Percentiles rank a stretch among this genome's conserved stretches.
phyloP scores from a whole-genome alignment of 192 early-diverging fungal genomes.

The Linnemannia elongata region DNA sequence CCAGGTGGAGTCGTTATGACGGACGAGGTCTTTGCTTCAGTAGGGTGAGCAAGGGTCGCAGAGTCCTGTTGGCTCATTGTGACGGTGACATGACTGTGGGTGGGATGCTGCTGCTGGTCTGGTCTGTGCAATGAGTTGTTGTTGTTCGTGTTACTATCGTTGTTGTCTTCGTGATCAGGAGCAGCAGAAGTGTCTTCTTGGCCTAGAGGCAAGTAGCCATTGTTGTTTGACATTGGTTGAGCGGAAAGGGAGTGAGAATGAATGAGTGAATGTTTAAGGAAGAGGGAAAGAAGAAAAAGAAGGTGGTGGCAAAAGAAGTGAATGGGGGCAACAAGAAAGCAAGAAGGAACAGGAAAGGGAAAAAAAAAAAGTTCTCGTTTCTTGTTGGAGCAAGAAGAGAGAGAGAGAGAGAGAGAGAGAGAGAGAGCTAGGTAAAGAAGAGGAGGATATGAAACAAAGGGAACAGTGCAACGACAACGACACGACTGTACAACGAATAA shows the following conservation, averaged over 20 bases:
- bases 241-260: too few relatives aligned
- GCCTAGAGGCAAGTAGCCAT: slow-evolving; percentile 30
- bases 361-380: too few relatives aligned
- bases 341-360: neutral
- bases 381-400: neutral
- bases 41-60: neutral
- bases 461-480: neutral
- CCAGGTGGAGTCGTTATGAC: neutral
- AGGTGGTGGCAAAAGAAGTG: neutral
- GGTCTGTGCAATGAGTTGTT: slow-evolving; percentile 3
- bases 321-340: neutral
- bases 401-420: neutral
- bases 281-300: neutral
- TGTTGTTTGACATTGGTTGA: slow-evolving; percentile 23
- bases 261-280: too few relatives aligned
- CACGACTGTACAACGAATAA: neutral
- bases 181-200: slow-evolving; percentile 5
- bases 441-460: neutral
- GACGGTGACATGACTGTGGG: slow-evolving; percentile 7
- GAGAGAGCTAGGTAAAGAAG: neutral
- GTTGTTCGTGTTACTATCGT: neutral
- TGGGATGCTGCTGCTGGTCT: neutral
- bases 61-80: slow-evolving; percentile 3
- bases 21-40: neutral
- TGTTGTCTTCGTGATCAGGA: neutral